A percentile compares a stretch with the other conserved stretches of the same genome.
phyloP scores from a whole-genome alignment of 352 stramenopile species.

The Phytophthora foliorum region DNA sequence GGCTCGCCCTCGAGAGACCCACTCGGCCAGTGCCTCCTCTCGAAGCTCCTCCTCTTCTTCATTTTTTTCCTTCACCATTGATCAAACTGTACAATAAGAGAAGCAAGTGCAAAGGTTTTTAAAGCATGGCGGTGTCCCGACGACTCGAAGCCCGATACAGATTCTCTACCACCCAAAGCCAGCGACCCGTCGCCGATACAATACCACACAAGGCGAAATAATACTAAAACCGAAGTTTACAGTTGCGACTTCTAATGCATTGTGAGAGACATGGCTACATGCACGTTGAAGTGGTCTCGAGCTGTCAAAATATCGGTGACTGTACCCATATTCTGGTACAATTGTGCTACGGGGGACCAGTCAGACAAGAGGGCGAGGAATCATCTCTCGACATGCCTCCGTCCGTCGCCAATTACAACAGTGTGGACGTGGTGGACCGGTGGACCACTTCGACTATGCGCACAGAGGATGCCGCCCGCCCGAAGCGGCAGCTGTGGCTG shows the following conservation, averaged over 20 bases:
- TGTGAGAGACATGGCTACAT: constrained; percentile 1
- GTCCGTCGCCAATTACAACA: constrained; percentile 36
- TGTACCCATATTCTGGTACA: neutral
- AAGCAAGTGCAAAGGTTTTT: neutral
- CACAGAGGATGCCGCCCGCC: neutral
- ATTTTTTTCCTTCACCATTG: constrained; percentile 22
- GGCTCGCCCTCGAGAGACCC: constrained; percentile 66
- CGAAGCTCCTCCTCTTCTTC: constrained; percentile 61
- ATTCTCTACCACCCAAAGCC: neutral
- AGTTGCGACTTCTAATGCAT: too few relatives aligned
- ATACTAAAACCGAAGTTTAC: too few relatives aligned
- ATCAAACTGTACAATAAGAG: constrained; percentile 9
- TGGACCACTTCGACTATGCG: constrained; percentile 24
- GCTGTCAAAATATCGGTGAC: neutral
- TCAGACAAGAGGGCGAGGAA: neutral
- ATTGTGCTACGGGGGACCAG: neutral
- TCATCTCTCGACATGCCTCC: constrained; percentile 20
- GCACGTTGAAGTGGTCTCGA: neutral
- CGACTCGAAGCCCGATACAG: too few relatives aligned
- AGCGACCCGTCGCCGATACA: constrained; percentile 3
- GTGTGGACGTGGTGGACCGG: constrained; percentile 17
- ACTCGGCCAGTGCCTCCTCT: constrained; percentile 80
- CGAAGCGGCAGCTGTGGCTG: constrained; percentile 32
- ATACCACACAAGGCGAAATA: neutral
- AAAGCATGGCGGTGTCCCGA: constrained; percentile 4